Evolutionary conservation across 306 rosid species (phyloP), one percentile per base, ranked within the genome.

Genomic region (Fagus crenata): DNA sequence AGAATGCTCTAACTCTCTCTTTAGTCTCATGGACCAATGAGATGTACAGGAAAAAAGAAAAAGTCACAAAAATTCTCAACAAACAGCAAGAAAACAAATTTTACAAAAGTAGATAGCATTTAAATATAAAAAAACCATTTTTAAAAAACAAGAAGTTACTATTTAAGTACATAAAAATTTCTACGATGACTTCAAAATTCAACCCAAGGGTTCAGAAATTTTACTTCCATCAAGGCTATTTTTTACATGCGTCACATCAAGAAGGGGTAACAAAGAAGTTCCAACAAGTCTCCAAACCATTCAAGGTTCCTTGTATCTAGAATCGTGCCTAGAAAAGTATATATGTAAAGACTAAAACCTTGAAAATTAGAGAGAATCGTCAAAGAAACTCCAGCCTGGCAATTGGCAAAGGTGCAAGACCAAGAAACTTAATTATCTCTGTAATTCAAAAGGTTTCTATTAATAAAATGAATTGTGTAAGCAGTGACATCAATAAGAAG

Each of bases 81-180:
- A 81, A 81, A 83, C 90, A 81, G 79, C 77, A 83, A 89, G 78
- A 75, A 67, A 78, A 85, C 89, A 81, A 81, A 80, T 60, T 39
- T 49, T 36, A 37, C 32, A 65, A 65, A 63, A n/a, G 33, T 6
- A 17, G 49, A 65, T 39, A 6, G 46, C 71, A 65, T 17, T 37
- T 14, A 39, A 65, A 63, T 35, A 63, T 14, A 14, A 63, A 63
- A 36, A 63, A 36, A 13, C n/a, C 4, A 4, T 65, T 6, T 22
- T 17, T 40, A 65, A 65, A 37, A 22, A 37, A 3, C 3, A 8
- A 65, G 32, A 4, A 28, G 15, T 36, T 0, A 13, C 68, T 33
- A 13, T 63, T 63, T 13, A 63, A 4, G 17, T 63, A 35, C 13
- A 12, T 13, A 32, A 60, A 32, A 0, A 5, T 22, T 22, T 22